phyloP scores from a whole-genome alignment of 306 rosid genomes.

The Prunus persica region DNA sequence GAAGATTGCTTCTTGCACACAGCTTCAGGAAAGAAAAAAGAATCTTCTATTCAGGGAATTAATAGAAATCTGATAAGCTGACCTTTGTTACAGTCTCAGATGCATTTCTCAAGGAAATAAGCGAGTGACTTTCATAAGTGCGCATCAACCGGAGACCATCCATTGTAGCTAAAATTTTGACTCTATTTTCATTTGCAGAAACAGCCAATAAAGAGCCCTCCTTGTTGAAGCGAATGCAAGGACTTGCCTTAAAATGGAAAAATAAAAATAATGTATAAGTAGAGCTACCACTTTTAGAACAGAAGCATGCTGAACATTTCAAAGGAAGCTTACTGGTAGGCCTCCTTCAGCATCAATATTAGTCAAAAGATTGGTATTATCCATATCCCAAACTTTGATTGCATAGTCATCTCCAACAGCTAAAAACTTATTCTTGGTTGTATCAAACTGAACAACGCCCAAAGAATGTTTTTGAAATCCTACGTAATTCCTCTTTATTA shows the following conservation, averaged over 20 bases:
- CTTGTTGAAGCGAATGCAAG: constrained; percentile 91
- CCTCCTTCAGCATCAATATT: constrained; percentile 81
- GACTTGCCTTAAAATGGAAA: constrained; percentile 62
- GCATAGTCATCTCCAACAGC: constrained; percentile 85
- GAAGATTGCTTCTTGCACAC: background rate
- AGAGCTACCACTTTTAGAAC: constrained; percentile 7
- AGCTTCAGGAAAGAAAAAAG: constrained; percentile 6
- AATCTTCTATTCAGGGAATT: background rate
- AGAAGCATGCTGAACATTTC: background rate
- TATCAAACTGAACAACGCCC: constrained; percentile 78
- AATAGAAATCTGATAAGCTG: constrained; percentile 19
- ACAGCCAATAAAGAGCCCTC: constrained; percentile 83
- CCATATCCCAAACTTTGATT: constrained; percentile 94
- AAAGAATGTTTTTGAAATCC: constrained; percentile 71
- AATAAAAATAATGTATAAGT: constrained; percentile 21
- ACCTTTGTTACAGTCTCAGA: constrained; percentile 69
- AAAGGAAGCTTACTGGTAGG: constrained; percentile 64
- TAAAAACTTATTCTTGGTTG: constrained; percentile 68
- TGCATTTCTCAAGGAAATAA: constrained; percentile 52
- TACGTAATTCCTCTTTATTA: constrained; percentile 66
- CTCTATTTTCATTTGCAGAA: constrained; percentile 69
- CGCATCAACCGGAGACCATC: constrained; percentile 52
- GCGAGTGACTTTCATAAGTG: constrained; percentile 45
- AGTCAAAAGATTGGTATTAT: constrained; percentile 56
- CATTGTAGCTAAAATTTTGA: constrained; percentile 63